Evolutionary conservation across 169 alveolate genomes (phyloP), one percentile per base, ranked within the genome.

Genomic region (Plasmodium knowlesi): DNA sequence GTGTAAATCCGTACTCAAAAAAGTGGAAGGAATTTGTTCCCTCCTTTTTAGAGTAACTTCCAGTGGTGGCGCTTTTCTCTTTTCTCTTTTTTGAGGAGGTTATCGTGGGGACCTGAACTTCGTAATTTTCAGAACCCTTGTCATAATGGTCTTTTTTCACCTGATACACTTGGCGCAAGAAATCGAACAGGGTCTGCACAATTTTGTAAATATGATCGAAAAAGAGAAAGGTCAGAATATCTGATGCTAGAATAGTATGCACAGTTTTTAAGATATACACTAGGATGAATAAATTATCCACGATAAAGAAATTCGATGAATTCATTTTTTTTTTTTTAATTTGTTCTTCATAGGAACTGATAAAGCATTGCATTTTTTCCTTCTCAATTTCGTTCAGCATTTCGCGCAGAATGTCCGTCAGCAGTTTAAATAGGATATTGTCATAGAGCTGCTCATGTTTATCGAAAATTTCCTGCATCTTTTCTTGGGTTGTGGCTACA

Each of bases 1-100:
- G 95, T 19, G 95, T 91, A 82, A 91, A 91, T 46, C 95, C 95
- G 74, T 91, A 43, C 22, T 91, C 95, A 54, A 41, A 91, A 19
- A 91, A 91, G 46, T 91, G 76, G 73, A 91, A 91, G 25, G 67
- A 16, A 3, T 25, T n/a, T 25, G 30, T 57, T 14, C 19, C 32
- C 54, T 54, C 81, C 32, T 16, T 91, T 81, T 70, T 91, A 14
- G 32, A 30, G 28, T 8, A 79, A 79, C 46, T 74, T n/a, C 46
- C 30, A 73, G 5, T 85, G 71, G 3, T 71, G 72, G 12, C 61
- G 37, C 19, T 16, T 39, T 61, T 89, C n/a, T 67, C 82, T 22
- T 61, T 79, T 16, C 43, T 22, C 34, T 74, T 76, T 39, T 12
- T 16, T 14, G n/a, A 5, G 67, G 67, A 16, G 32, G 72, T 3